These are phyloP conservation scores for Poa pratensis DNA, from an alignment of 176 grass and related monocot species.

Conservation along the genomic window DNA sequence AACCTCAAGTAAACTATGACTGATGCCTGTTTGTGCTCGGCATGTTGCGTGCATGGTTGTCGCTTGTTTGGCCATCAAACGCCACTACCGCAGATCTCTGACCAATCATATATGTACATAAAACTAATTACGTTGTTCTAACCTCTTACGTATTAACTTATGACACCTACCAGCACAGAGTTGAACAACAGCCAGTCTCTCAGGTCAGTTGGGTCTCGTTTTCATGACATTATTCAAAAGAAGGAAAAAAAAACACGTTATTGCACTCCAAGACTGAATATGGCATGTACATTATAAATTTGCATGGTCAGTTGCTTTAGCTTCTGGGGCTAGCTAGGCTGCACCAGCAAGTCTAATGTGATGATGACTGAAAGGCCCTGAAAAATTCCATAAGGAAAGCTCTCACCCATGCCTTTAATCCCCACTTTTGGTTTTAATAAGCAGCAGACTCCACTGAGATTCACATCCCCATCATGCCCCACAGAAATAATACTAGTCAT, in stretches of 20 bases:
- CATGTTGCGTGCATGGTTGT: slow-evolving; percentile 50
- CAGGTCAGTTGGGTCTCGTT: slow-evolving; percentile 19
- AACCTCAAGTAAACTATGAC: slow-evolving; percentile 43
- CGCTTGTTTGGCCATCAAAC: slow-evolving; percentile 43
- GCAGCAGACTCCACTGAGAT: slow-evolving; percentile 64
- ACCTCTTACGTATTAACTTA: not conserved
- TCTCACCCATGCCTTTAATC: slow-evolving; percentile 47
- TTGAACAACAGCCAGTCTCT: slow-evolving; percentile 22
- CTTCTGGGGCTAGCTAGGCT: slow-evolving; percentile 45
- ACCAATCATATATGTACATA: slow-evolving; percentile 10
- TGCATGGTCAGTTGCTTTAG: slow-evolving; percentile 46
- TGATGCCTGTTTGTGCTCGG: slow-evolving; percentile 31
- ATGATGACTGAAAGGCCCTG: slow-evolving; percentile 55
- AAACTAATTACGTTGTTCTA: slow-evolving; percentile 15
- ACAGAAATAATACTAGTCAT: not conserved
- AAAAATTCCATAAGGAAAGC: slow-evolving; percentile 60
- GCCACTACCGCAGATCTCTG: slow-evolving; percentile 36
- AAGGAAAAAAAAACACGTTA: not conserved
- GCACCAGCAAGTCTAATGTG: slow-evolving; percentile 68
- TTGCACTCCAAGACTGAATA: slow-evolving; percentile 42
- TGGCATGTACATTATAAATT: slow-evolving; percentile 11
- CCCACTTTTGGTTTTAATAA: slow-evolving; percentile 43
- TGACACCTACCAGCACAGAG: slow-evolving; percentile 28
- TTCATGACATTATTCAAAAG: not conserved
- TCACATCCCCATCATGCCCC: slow-evolving; percentile 47